Evolutionary conservation across 768 basidiomycete genomes (phyloP).

Genomic region (Auricularia sp.): DNA sequence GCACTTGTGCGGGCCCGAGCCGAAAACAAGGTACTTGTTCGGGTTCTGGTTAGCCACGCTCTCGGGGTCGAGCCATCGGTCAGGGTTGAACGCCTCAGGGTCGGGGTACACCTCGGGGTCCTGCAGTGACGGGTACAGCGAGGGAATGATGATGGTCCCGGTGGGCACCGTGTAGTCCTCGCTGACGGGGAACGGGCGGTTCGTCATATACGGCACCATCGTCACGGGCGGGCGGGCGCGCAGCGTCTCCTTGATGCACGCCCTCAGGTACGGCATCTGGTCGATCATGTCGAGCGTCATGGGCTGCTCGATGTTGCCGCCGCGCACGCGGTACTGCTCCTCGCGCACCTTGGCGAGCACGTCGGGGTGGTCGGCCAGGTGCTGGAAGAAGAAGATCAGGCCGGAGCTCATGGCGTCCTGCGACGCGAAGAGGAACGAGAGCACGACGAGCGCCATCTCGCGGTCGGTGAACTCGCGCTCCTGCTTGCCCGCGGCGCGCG

Average conservation of each 20-base stretch:
- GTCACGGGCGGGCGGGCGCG: constrained; percentile 89
- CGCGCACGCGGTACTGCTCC: constrained; percentile 79
- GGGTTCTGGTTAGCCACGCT: constrained; percentile 73
- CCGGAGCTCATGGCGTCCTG: constrained; percentile 99
- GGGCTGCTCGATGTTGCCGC: constrained; percentile 62
- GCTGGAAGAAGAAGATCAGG: constrained; percentile 92
- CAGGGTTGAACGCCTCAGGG: constrained; percentile 73
- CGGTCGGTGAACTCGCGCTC: constrained; percentile 80
- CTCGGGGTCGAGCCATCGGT: constrained; percentile 86
- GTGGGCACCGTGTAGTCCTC: constrained; percentile 87
- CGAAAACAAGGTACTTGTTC: constrained; percentile 93
- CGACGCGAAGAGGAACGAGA: constrained; percentile 92
- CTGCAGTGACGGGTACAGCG: constrained; percentile 86
- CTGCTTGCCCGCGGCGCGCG: constrained; percentile 57
- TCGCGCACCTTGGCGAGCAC: constrained; percentile 79
- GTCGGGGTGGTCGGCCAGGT: constrained; percentile 86
- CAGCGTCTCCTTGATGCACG: constrained; percentile 89
- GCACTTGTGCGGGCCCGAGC: constrained; percentile 85
- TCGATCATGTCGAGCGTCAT: constrained; percentile 84
- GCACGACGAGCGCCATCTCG: constrained; percentile 95
- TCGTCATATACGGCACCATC: constrained; percentile 94
- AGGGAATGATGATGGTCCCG: constrained; percentile 89
- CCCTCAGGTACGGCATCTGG: constrained; percentile 84
- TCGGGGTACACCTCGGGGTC: constrained; percentile 81
- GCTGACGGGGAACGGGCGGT: constrained; percentile 84